These are phyloP conservation scores for Candida peoriensis DNA, from an alignment of 805 yeast genomes.

Conservation along the genomic window DNA sequence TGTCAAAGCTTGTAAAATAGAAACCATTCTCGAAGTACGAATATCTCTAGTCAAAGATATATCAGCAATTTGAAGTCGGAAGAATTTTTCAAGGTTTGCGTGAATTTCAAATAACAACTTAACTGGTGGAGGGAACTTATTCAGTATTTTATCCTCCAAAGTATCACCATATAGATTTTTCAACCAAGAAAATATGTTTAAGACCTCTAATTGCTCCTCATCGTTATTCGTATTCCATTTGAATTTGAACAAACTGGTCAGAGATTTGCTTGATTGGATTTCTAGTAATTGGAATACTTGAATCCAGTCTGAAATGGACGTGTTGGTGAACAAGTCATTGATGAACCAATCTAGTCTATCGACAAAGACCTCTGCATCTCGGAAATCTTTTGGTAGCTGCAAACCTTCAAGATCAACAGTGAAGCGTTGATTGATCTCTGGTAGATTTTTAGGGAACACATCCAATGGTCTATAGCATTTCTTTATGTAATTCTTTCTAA, in stretches of 20 bases:
- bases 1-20: conserved; percentile 60
- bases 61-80: conserved; percentile 62
- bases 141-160: conserved; percentile 36
- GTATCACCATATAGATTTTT: conserved; percentile 46
- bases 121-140: conserved; percentile 64
- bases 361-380: conserved; percentile 56
- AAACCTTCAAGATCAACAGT: conserved; percentile 2
- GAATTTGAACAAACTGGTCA: conserved; percentile 52
- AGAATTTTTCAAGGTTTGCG: conserved; percentile 56
- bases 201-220: conserved; percentile 55
- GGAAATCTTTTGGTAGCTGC: conserved; percentile 31
- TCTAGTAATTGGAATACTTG: conserved; percentile 70
- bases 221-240: conserved; percentile 31
- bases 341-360: conserved; percentile 60
- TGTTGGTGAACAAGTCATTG: conserved; percentile 48
- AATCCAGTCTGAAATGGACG: conserved; percentile 73
- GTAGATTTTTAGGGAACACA: conserved; percentile 14
- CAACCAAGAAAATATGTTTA: conserved; percentile 70
- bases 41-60: conserved; percentile 49
- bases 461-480: conserved; percentile 59
- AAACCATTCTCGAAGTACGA: conserved; percentile 64
- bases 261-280: conserved; percentile 52
- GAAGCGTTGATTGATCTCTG: conserved; percentile 5
- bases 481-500: conserved; percentile 66
- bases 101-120: conserved; percentile 63